phyloP scores from a whole-genome alignment of 257 asterid genomes.

The Apocynum venetum region DNA sequence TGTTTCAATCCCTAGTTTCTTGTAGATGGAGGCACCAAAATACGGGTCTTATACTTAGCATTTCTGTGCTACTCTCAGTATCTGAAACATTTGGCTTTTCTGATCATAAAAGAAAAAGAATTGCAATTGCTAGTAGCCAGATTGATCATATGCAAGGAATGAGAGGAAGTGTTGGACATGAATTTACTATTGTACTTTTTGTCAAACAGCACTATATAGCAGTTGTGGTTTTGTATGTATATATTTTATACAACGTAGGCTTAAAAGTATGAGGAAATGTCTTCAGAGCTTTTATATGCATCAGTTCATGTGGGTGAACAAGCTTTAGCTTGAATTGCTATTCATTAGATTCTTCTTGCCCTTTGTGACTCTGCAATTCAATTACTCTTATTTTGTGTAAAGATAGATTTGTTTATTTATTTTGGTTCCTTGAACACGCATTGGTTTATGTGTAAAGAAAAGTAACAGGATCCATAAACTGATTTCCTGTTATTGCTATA shows the following conservation, averaged over 20 bases:
- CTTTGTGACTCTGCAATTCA: background rate
- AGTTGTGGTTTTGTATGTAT: background rate
- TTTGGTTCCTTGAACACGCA: background rate
- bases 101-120: background rate
- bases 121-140: background rate
- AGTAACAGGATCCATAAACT: background rate
- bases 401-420: background rate
- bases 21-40: background rate
- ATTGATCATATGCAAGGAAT: background rate
- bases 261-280: background rate
- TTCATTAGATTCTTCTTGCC: constrained; percentile 36
- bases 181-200: background rate
- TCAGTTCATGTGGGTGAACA: constrained; percentile 32
- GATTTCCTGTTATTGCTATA: background rate
- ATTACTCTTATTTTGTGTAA: too few species aligned
- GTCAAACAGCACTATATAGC: background rate
- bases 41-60: background rate
- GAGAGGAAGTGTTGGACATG: background rate
- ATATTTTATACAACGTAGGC: background rate
- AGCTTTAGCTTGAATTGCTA: constrained; percentile 39
- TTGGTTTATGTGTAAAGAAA: background rate
- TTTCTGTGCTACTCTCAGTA: background rate
- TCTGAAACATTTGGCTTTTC: background rate
- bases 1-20: background rate
- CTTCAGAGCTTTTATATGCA: background rate